These are phyloP conservation scores for Raffaelea arxii DNA, from an alignment of 2,329 filamentous ascomycete species.

Conservation along the genomic window DNA sequence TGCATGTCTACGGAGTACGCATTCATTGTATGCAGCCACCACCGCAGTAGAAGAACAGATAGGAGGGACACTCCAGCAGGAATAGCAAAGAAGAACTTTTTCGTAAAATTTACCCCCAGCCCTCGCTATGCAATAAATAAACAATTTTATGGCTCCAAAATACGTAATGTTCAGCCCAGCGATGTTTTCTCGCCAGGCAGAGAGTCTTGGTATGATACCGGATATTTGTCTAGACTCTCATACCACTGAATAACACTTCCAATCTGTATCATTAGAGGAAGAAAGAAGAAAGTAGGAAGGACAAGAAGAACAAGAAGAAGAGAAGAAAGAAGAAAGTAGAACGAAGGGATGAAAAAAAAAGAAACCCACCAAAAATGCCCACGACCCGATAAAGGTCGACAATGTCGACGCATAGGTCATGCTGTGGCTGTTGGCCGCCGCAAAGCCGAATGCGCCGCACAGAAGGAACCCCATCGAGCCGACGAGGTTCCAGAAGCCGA, in stretches of 20 bases:
- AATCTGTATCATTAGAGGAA: conserved; percentile 13
- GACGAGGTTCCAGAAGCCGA: conserved; percentile 56
- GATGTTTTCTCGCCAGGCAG: not conserved
- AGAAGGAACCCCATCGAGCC: conserved; percentile 55
- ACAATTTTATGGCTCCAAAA: too few species aligned
- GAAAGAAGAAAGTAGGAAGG: too few species aligned
- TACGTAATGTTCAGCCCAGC: too few species aligned
- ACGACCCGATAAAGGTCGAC: conserved; percentile 38
- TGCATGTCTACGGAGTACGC: too few species aligned
- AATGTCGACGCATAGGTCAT: conserved; percentile 38
- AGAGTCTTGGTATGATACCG: conserved; percentile 14
- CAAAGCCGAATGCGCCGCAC: conserved; percentile 47
- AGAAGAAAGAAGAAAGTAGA: not conserved
- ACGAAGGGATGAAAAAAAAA: not conserved
- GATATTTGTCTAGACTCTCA: conserved; percentile 23
- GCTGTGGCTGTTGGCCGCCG: conserved; percentile 22
- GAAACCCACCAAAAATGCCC: conserved; percentile 33
- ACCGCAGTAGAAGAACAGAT: too few species aligned
- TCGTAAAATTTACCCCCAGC: too few species aligned
- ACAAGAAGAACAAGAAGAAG: not conserved
- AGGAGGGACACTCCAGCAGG: too few species aligned
- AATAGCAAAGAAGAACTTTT: too few species aligned
- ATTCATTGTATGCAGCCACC: too few species aligned
- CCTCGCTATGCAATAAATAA: too few species aligned
- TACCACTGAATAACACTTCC: conserved; percentile 23